Evolutionary conservation across 148 eudicot species (phyloP), one percentile per base, ranked within the genome.

Genomic region (Fagopyrum tataricum): DNA sequence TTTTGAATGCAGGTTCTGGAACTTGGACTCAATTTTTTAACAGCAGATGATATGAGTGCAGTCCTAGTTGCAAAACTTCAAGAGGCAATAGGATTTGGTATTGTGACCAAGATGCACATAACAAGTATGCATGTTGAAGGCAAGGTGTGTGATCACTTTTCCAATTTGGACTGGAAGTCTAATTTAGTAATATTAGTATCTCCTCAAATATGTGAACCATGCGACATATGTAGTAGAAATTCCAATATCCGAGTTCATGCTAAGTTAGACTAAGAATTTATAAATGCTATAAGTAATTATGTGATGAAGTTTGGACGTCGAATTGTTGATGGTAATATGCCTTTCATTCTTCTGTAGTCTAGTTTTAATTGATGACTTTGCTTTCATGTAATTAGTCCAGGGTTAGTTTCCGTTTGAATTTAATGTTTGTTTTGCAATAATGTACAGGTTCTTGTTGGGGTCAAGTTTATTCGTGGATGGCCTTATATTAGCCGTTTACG

Each of bases 111-210:
- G 79, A 73, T 95, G 89, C 96, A 91, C 77, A 52, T 91, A 78
- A 76, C 89, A 55, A 90, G 97, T 77, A 76, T 95, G 96, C 97
- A 95, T 82, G 84, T 95, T 73, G 98, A 95, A 86, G 97, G 99
- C 70, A 95, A 95, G 96, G 67, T 61, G 67, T 24, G 67, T 11
- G 13, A 58, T 58, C 23, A 23, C 37, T 24, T 26, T 5, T 61
- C 41, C 15, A 23, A 59, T 8, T 59, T 11, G 13, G 10, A 37
- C 8, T 59, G 31, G 31, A 18, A 56, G 23, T 56, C 23, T 5
- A 20, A 56, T 56, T 1, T 56, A 56, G n/a, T n/a, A n/a, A n/a
- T n/a, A n/a, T n/a, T n/a, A n/a, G 12, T 56, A 56, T 56, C 37
- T 59, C 40, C 1, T 26, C 23, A 4, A 12, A 10, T 21, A 24